Evolutionary conservation across 306 rosid species (phyloP), one percentile per base, ranked within the genome.

Genomic region (Quercus ilex): DNA sequence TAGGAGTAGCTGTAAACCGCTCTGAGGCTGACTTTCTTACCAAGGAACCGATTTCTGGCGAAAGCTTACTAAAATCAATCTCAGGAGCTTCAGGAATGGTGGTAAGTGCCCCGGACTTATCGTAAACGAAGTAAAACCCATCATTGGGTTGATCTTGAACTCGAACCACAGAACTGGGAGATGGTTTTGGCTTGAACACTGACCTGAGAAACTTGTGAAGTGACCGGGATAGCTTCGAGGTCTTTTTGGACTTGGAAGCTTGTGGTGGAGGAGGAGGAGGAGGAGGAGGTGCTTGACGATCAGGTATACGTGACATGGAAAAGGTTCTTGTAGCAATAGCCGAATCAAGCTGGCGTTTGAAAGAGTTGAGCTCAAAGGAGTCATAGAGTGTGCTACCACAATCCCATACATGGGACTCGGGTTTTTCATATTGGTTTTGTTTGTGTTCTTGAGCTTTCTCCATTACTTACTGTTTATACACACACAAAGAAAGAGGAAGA

Each of bases 341-440:
- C 0, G 93, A 92, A 76, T 94, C 88, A 30, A 94, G 89, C 64
- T 89, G 91, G 76, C 93, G 90, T 25, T 88, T 85, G 80, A 94
- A 89, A 19, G 93, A 92, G 81, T 92, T 85, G 83, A 91, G 92
- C 83, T 94, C 99, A 78, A 92, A 91, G 3, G 97, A 92, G 79
- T 92, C 99, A 62, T 94, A 94, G 15, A 94, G 97, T 1, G 97
- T 63, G 87, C 97, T 94, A 3, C 93, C 98, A 80, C 98, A 92
- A 68, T 94, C 98, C 98, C 98, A 94, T 6, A 89, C 62, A 13
- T 56, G 76, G 3, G 86, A 62, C 52, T 75, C 73, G 18, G 59
- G 78, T 12, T 41, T 74, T 5, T 65, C 78, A 6, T 26, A 6
- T 77, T 52, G 78, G 1, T 51, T 74, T 25, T 64, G 38, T 8